A percentile compares a stretch with the other conserved stretches of the same genome.
These are phyloP conservation scores for Candida sanyaensis DNA, from an alignment of 1,139 yeast species.

Conservation along the genomic window DNA sequence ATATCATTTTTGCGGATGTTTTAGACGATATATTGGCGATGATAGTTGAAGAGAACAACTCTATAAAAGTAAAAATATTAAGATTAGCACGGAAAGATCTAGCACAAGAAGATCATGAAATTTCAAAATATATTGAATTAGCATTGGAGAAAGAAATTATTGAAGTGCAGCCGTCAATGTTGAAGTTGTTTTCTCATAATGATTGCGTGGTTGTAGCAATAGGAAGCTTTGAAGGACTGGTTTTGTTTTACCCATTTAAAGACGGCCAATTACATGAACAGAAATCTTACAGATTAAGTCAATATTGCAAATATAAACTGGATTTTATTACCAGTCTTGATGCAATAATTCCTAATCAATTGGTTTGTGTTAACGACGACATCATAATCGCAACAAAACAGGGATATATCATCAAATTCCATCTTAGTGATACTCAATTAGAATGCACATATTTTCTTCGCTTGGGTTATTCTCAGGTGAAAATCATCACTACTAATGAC, in stretches of 20 bases:
- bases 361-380: slow-evolving; percentile 8
- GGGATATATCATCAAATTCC: slow-evolving; percentile 25
- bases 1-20: slow-evolving; percentile 19
- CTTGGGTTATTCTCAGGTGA: slow-evolving; percentile 26
- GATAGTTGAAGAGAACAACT: slow-evolving; percentile 16
- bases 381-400: slow-evolving; percentile 32
- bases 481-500: slow-evolving; percentile 19
- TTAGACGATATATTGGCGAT: slow-evolving; percentile 15
- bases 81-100: not conserved
- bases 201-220: slow-evolving; percentile 11
- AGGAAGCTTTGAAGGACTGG: slow-evolving; percentile 25
- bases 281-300: slow-evolving; percentile 4
- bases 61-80: slow-evolving; percentile 1
- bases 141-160: not conserved
- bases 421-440: slow-evolving; percentile 12
- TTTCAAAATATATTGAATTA: slow-evolving; percentile 1
- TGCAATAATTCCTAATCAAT: slow-evolving; percentile 22
- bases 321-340: slow-evolving; percentile 5
- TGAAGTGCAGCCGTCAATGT: slow-evolving; percentile 21
- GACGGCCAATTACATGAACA: not conserved
- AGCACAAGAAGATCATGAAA: not conserved
- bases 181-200: slow-evolving; percentile 13
- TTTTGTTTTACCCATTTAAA: slow-evolving; percentile 10
- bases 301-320: slow-evolving; percentile 9
- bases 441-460: slow-evolving; percentile 18